These are phyloP conservation scores for Talaromyces islandicus DNA, from an alignment of 2,329 filamentous ascomycete species.

Conservation along the genomic window DNA sequence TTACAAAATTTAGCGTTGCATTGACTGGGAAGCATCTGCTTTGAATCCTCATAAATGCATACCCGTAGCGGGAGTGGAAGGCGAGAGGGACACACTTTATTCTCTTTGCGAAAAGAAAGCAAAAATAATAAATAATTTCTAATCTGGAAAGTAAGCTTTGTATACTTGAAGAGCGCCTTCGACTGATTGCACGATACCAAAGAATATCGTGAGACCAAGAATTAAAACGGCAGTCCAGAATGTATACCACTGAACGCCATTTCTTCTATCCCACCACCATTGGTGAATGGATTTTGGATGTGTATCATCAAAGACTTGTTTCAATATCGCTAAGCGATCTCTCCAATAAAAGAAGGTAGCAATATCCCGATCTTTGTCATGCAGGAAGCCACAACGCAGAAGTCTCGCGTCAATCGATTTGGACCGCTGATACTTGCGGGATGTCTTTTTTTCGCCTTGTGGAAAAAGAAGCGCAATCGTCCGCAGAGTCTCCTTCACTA, in stretches of 20 bases:
- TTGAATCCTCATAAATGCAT: no score
- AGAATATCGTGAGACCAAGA: conserved; percentile 27
- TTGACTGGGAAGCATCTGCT: no score
- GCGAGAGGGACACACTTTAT: no score
- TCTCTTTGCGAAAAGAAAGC: no score
- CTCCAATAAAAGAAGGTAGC: conserved; percentile 29
- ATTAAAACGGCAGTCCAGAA: conserved; percentile 40
- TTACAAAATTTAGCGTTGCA: no score
- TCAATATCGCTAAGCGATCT: conserved; percentile 38
- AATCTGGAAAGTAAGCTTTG: conserved; percentile 13
- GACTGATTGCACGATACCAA: conserved; percentile 38
- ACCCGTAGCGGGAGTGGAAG: no score
- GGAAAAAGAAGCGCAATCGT: conserved; percentile 5
- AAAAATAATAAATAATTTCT: no score
- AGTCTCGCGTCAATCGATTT: no score
- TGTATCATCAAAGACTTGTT: conserved; percentile 38
- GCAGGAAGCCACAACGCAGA: no score
- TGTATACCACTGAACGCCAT: conserved; percentile 39
- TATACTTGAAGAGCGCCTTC: conserved; percentile 40
- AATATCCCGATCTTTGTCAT: no score
- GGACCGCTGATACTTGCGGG: no score
- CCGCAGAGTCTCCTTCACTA: not conserved
- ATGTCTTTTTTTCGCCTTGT: not conserved
- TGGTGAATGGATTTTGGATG: conserved; percentile 25
- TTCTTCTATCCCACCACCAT: conserved; percentile 38